phyloP scores from a whole-genome alignment of 257 asterid species.

The Fraxinus excelsior region DNA sequence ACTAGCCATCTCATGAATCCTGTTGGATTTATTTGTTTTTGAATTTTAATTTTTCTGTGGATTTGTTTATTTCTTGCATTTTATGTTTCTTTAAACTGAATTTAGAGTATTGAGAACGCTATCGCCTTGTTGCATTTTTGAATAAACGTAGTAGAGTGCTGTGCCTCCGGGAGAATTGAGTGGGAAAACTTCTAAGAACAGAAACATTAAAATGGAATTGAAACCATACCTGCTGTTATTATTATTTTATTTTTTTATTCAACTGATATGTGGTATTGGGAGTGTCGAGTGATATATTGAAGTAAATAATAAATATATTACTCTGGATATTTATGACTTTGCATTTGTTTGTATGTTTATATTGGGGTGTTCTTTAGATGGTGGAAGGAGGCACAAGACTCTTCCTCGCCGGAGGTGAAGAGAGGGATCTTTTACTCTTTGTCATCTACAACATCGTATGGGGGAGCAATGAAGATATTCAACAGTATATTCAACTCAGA shows the following conservation, averaged over 20 bases:
- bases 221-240: background rate
- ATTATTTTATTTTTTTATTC: constrained; percentile 3
- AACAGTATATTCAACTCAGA: constrained; percentile 84
- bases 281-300: background rate
- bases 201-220: background rate
- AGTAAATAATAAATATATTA: background rate
- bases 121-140: background rate
- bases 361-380: constrained; percentile 55
- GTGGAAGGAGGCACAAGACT: constrained; percentile 94
- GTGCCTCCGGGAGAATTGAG: constrained; percentile 14
- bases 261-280: background rate
- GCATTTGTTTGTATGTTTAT: constrained; percentile 19
- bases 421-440: constrained; percentile 67
- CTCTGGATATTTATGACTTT: background rate
- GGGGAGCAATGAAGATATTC: constrained; percentile 85
- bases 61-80: background rate
- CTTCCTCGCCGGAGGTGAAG: constrained; percentile 48
- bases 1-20: constrained; percentile 23
- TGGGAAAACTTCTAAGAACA: constrained; percentile 14
- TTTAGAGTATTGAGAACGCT: constrained; percentile 17
- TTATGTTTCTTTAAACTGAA: constrained; percentile 4
- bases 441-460: constrained; percentile 61
- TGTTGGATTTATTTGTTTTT: constrained; percentile 9
- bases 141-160: constrained; percentile 19
- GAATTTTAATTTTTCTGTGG: constrained; percentile 8